Evolutionary conservation across 345 rosid genomes (phyloP), one percentile per base, ranked within the genome.

Genomic region (Crucihimalaya himalaica): DNA sequence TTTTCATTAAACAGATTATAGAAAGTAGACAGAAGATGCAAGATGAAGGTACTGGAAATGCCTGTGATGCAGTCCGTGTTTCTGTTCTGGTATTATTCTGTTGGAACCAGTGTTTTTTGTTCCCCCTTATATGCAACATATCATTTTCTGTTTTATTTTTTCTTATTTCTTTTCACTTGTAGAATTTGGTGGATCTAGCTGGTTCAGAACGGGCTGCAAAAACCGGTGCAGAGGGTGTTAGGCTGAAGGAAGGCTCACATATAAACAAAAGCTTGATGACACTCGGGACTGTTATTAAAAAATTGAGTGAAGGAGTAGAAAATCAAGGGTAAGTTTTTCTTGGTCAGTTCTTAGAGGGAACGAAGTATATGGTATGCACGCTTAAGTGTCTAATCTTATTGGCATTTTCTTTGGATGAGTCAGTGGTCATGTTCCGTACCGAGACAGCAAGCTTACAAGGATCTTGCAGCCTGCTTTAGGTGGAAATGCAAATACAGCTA

Each of bases 161-260:
- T 73, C 47, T 42, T 77, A 25, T 74, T 32, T 75, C 43, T 42
- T 79, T 57, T 60, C 27, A 16, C 48, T 18, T 79, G 67, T 57
- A 94, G 98, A 94, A 94, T 79, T 82, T 94, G 83, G 98, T 94
- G 53, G 98, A 94, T 78, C 89, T 94, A 72, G 98, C 98, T 80
- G 98, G 98, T 77, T 94, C 98, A 60, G 98, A 94, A 78, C 90
- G 98, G 53, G 98, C 98, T 35, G 90, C 96, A 67, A 94, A 94
- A 86, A 94, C 98, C 21, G 98, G 98, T 40, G 98, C 98, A 42
- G 98, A 94, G 78, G 98, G 98, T 76, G 93, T 91, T 73, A 83
- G 98, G 43, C 86, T 91, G 28, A 91, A 89, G 79, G 98, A 94
- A 82, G 98, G 98, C 28, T 91, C 98, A 48, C 95, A 91, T 77